phyloP scores from a whole-genome alignment of 2,329 filamentous ascomycete genomes.

The Colletotrichum sp. region DNA sequence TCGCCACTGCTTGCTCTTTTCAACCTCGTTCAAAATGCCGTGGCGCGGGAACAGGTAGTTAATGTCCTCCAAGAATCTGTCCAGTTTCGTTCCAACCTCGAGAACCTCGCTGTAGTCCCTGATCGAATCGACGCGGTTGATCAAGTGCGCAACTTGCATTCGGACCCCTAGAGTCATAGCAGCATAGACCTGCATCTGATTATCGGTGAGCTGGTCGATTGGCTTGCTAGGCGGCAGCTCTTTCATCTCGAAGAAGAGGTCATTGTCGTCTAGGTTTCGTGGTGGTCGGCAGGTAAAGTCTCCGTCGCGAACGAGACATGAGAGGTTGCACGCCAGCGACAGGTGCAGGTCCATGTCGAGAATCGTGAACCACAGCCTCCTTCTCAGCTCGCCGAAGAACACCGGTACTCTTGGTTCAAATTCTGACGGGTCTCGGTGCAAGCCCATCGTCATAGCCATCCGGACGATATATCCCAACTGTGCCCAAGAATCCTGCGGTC shows the following conservation, averaged over 20 bases:
- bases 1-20: constrained; percentile 56
- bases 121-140: constrained; percentile 56
- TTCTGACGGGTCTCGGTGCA: constrained; percentile 61
- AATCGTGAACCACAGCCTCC: constrained; percentile 61
- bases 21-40: constrained; percentile 42
- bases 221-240: constrained; percentile 53
- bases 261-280: constrained; percentile 56
- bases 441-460: constrained; percentile 63
- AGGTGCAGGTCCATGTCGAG: constrained; percentile 61
- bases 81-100: constrained; percentile 57
- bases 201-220: constrained; percentile 56
- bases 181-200: constrained; percentile 58
- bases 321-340: constrained; percentile 56
- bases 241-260: constrained; percentile 51
- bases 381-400: constrained; percentile 56
- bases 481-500: constrained; percentile 56
- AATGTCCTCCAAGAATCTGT: constrained; percentile 58
- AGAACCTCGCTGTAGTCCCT: constrained; percentile 58
- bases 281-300: constrained; percentile 59
- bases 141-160: constrained; percentile 52
- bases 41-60: constrained; percentile 55
- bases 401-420: constrained; percentile 52
- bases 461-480: constrained; percentile 60
- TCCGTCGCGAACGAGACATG: constrained; percentile 53
- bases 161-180: constrained; percentile 53